These are phyloP conservation scores for Phlebiopsis flavidoalba DNA, from an alignment of 768 basidiomycete species.

Conservation along the genomic window DNA sequence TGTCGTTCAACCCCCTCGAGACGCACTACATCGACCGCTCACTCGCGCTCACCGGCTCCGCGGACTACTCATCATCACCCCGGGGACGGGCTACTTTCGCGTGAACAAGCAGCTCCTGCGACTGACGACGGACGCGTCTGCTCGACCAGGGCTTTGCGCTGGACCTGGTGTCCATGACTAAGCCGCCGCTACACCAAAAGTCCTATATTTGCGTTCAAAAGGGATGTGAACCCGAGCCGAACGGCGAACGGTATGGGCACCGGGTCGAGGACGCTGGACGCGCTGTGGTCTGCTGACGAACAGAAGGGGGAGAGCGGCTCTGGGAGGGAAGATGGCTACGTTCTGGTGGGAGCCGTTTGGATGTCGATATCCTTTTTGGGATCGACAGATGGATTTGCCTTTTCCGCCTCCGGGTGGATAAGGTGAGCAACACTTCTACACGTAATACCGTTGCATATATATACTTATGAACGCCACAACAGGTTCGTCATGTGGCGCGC, in stretches of 20 bases:
- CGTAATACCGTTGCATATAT: neutral
- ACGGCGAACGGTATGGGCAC: constrained; percentile 12
- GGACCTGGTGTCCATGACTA: constrained; percentile 84
- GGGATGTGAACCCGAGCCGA: constrained; percentile 45
- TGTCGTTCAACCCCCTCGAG: constrained; percentile 89
- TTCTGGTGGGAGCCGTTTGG: constrained; percentile 93
- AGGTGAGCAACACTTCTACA: constrained; percentile 39
- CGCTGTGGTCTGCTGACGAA: constrained; percentile 72
- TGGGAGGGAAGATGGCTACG: constrained; percentile 41
- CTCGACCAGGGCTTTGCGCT: constrained; percentile 90
- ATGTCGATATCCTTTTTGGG: constrained; percentile 80
- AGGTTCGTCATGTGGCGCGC: constrained; percentile 90
- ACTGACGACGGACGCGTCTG: constrained; percentile 88
- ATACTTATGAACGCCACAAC: constrained; percentile 4
- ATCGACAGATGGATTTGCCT: constrained; percentile 80
- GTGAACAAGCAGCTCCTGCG: constrained; percentile 88
- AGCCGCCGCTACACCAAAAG: constrained; percentile 90
- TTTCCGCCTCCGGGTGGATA: constrained; percentile 72
- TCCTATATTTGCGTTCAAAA: constrained; percentile 87
- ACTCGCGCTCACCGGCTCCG: constrained; percentile 79
- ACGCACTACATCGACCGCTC: constrained; percentile 96
- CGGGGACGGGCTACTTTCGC: constrained; percentile 90
- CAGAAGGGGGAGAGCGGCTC: constrained; percentile 26
- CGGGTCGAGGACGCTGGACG: constrained; percentile 37
- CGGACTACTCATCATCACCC: constrained; percentile 83